phyloP scores from a whole-genome alignment of 2,329 filamentous ascomycete species.

The Fusarium sp. region DNA sequence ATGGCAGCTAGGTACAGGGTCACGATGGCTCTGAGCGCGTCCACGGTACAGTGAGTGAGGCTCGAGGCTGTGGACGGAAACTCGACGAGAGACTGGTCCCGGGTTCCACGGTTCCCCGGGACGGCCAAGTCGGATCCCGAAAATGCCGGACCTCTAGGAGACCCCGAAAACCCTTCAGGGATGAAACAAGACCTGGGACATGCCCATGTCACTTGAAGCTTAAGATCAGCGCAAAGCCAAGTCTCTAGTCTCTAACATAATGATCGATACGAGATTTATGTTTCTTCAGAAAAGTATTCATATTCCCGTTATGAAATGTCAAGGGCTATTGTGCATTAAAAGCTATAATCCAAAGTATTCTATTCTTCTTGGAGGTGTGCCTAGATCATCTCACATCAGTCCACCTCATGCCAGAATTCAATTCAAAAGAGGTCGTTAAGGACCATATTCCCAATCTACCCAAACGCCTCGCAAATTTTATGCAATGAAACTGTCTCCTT shows the following conservation, averaged over 20 bases:
- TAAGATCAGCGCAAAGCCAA: neutral
- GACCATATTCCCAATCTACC: slow-evolving; percentile 38
- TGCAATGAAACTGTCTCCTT: slow-evolving; percentile 10
- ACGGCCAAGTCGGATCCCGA: neutral
- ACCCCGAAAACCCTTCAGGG: neutral
- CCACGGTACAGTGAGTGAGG: neutral
- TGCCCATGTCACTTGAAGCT: neutral
- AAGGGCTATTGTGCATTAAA: slow-evolving; percentile 29
- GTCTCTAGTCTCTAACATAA: neutral
- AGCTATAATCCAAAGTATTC: slow-evolving; percentile 29
- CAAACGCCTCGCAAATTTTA: slow-evolving; percentile 43
- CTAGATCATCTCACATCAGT: slow-evolving; percentile 19
- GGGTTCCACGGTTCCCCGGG: neutral
- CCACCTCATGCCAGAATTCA: slow-evolving; percentile 28
- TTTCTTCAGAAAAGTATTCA: neutral
- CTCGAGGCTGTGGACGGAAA: neutral
- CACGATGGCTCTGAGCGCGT: neutral
- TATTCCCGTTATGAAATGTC: neutral
- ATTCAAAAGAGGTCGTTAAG: slow-evolving; percentile 2
- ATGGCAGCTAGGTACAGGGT: neutral
- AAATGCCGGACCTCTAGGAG: neutral
- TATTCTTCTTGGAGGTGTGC: slow-evolving; percentile 20
- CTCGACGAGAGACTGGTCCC: neutral
- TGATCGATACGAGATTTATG: neutral
- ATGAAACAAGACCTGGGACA: neutral